Evolutionary conservation across 129 eudicot genomes (phyloP).

Genomic region (Helianthus tuberosus): DNA sequence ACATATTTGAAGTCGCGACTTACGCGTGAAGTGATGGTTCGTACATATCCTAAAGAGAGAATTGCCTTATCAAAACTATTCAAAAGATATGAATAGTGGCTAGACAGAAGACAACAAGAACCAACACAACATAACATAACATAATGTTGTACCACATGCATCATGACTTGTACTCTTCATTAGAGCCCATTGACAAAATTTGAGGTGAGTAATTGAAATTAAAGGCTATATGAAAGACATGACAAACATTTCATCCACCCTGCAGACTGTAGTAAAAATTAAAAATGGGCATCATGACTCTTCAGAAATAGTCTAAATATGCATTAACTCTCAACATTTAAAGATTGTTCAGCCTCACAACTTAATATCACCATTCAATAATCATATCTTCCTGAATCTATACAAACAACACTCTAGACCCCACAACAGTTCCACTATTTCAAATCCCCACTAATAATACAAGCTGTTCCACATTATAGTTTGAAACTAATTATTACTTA

Average conservation of each 20-base stretch:
- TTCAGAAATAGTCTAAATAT: constrained; percentile 32
- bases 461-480: background rate
- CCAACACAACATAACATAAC: background rate
- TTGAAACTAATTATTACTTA: background rate
- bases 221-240: constrained; percentile 37
- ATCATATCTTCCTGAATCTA: constrained; percentile 29
- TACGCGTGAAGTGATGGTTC: too few relatives aligned
- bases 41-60: too few relatives aligned
- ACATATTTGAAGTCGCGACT: too few relatives aligned
- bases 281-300: constrained; percentile 31
- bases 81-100: too few relatives aligned
- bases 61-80: too few relatives aligned
- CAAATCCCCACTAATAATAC: background rate
- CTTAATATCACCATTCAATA: constrained; percentile 34
- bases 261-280: constrained; percentile 30
- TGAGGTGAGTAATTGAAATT: constrained; percentile 9
- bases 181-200: constrained; percentile 11
- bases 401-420: constrained; percentile 7
- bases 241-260: constrained; percentile 43
- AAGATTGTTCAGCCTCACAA: constrained; percentile 36
- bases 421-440: background rate
- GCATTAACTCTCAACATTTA: constrained; percentile 31
- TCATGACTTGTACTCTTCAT: constrained; percentile 18
- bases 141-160: background rate
- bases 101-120: background rate